A percentile compares a stretch with the other conserved stretches of the same genome.
Evolutionary conservation across 495 filamentous ascomycete genomes (phyloP).

Genomic region (Talaromyces stipitatus): DNA sequence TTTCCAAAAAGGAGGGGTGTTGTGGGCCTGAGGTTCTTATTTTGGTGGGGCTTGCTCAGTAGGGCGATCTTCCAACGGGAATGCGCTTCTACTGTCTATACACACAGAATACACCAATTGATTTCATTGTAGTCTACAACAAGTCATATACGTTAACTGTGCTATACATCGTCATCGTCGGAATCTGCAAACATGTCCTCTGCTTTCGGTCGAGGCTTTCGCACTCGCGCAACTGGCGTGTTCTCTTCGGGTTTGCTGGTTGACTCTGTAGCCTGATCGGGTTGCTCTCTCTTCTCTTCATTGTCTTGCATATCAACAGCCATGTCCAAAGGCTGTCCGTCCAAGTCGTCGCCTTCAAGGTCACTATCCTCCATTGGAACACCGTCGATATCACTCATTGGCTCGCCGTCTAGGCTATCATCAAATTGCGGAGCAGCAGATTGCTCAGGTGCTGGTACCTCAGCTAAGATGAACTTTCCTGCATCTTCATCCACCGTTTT

Average conservation of each 20-base stretch:
- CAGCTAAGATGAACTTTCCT: conserved; percentile 25
- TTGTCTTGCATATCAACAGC: conserved; percentile 35
- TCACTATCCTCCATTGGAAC: conserved; percentile 51
- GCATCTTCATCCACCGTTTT: conserved; percentile 59
- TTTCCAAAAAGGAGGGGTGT: conserved; percentile 2
- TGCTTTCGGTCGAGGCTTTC: conserved; percentile 65
- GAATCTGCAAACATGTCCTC: conserved; percentile 92
- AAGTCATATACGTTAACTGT: background rate
- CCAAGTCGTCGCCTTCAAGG: conserved; percentile 39
- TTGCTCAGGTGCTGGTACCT: conserved; percentile 13
- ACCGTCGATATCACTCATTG: conserved; percentile 39
- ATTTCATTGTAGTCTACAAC: background rate
- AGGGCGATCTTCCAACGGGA: background rate
- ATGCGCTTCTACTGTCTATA: background rate
- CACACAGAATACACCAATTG: background rate
- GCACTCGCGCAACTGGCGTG: conserved; percentile 15
- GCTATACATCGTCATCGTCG: conserved; percentile 15
- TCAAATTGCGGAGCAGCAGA: conserved; percentile 18
- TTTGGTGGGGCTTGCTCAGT: background rate
- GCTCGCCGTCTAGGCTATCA: conserved; percentile 26
- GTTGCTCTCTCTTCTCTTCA: conserved; percentile 6
- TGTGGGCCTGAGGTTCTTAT: conserved; percentile 2
- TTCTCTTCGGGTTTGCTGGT: conserved; percentile 14
- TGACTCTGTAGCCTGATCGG: conserved; percentile 14
- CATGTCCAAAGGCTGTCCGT: conserved; percentile 49